Base-by-base conservation (phyloP, 2,329 filamentous ascomycete species). In the Cephalotrichum gorgonifer region DNA sequence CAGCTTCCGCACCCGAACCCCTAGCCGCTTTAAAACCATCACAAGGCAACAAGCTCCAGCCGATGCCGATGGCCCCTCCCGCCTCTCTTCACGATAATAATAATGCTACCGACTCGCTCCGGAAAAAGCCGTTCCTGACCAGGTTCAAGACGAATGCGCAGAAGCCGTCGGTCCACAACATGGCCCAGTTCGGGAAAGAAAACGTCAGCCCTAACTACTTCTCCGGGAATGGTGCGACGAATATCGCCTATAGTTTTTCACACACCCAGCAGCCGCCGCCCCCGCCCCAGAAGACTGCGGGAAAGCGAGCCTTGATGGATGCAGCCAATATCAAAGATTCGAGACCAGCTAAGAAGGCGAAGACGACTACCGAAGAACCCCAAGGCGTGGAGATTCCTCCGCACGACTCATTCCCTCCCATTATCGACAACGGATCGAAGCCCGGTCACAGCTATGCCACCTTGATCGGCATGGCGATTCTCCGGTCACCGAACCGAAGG, bases 391-490 rank as follows among this genome's bases (percentile, higher is more conserved):
- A 52, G 33, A 48, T 54, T 4, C 86, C 88, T 4, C 74, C 83
- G 44, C 83, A 83, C 44, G 78, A 85, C 54, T 84, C 88, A n/a
- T 93, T 95, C 70, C 86, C 89, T 5, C 65, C 73, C 5, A 80
- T 96, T 28, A 72, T 84, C 51, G 93, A 97, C 61, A 88, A 96
- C 62, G 91, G 90, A 58, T 74, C 75, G 49, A 97, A 98, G 64
- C 93, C 93, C 6, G 78, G 82, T 5, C 88, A 91, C 66, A 97
- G 90, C 69, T 98, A 98, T 63, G 91, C 93, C 20, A 86, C 86
- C 57, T 76, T 98, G 57, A 97, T 97, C 55, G 93, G 88, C 62
- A 96, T 96, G 90, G 89, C 93, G 47, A 96, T 98, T 58, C 74
- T 97, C 22, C 83, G 90, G 53, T 88, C 93, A 4, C 84, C 86